phyloP scores from a whole-genome alignment of 352 stramenopile species.

The Globisporangium irregulare region DNA sequence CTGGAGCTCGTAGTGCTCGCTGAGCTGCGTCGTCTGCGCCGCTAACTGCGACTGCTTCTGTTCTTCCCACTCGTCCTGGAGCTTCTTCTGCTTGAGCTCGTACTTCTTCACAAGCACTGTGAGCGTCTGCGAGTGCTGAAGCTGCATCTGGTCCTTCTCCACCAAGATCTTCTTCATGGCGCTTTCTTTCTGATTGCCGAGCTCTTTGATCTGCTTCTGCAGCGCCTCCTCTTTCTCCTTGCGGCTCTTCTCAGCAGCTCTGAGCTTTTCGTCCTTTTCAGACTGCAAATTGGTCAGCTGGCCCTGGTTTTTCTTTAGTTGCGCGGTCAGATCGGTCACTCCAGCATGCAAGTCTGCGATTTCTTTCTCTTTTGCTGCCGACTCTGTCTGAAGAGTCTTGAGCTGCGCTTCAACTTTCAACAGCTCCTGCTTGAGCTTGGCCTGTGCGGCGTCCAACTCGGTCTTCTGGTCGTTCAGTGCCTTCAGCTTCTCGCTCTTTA shows the following conservation, averaged over 20 bases:
- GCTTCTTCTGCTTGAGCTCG: conserved; percentile 6
- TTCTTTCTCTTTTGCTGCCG: conserved; percentile 15
- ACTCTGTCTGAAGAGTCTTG: conserved; percentile 1
- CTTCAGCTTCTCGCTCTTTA: conserved; percentile 9
- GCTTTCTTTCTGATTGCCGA: conserved; percentile 28
- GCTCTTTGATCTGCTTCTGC: conserved; percentile 34
- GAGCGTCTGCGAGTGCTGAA: conserved; percentile 21
- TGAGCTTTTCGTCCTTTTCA: conserved; percentile 31
- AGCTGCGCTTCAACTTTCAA: conserved; percentile 18
- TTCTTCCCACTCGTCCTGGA: conserved; percentile 21
- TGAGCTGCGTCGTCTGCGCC: conserved; percentile 20
- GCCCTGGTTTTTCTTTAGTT: conserved; percentile 27
- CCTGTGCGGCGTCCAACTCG: background rate
- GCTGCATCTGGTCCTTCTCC: conserved; percentile 26
- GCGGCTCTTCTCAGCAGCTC: conserved; percentile 26
- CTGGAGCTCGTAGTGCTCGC: conserved; percentile 27
- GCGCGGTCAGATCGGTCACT: conserved; percentile 16
- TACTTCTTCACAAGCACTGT: conserved; percentile 20
- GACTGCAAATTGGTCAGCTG: conserved; percentile 25
- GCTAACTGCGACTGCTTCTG: conserved; percentile 20
- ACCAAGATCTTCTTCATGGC: conserved; percentile 23
- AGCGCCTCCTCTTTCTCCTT: conserved; percentile 44
- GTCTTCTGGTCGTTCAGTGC: conserved; percentile 3
- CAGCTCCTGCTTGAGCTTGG: conserved; percentile 10
- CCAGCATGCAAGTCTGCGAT: conserved; percentile 15